phyloP scores from a whole-genome alignment of 805 yeast genomes.

The Teunomyces cretensis region DNA sequence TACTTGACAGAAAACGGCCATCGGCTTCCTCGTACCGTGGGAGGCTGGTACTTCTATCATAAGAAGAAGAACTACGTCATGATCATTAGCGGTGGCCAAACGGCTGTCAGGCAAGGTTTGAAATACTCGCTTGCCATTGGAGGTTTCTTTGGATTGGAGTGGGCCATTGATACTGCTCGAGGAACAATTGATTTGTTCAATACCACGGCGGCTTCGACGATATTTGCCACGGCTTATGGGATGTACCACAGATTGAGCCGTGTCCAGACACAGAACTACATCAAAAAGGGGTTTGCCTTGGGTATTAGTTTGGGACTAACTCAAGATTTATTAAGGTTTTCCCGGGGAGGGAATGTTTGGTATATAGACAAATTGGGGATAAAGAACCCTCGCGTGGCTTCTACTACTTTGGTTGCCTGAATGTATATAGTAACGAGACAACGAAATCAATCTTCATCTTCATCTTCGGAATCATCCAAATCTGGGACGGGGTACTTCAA shows the following conservation, averaged over 20 bases:
- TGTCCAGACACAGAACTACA: conserved; percentile 41
- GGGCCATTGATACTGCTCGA: conserved; percentile 51
- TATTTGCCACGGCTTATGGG: conserved; percentile 55
- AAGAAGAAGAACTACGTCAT: conserved; percentile 79
- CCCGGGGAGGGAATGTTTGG: conserved; percentile 68
- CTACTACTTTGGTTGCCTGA: not conserved
- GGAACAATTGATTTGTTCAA: conserved; percentile 59
- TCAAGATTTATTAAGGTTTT: conserved; percentile 61
- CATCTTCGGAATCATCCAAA: conserved; percentile 59
- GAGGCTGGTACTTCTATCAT: conserved; percentile 89
- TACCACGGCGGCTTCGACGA: conserved; percentile 57
- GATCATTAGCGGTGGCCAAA: conserved; percentile 51
- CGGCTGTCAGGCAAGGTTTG: conserved; percentile 43
- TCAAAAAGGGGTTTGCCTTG: conserved; percentile 53
- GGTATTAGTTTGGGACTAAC: conserved; percentile 63
- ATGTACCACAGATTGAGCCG: conserved; percentile 40
- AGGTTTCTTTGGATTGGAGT: conserved; percentile 60
- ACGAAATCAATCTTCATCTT: conserved; percentile 10
- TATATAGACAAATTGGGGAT: conserved; percentile 42
- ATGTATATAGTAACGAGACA: not conserved
- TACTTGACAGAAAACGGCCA: conserved; percentile 82
- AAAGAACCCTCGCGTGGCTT: conserved; percentile 11
- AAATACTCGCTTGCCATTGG: conserved; percentile 44
- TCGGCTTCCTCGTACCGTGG: conserved; percentile 70
- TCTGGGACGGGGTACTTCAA: conserved; percentile 82